Conservation (phyloP, 2,329 filamentous ascomycete species). For the Tolypocladium tropicale region DNA sequence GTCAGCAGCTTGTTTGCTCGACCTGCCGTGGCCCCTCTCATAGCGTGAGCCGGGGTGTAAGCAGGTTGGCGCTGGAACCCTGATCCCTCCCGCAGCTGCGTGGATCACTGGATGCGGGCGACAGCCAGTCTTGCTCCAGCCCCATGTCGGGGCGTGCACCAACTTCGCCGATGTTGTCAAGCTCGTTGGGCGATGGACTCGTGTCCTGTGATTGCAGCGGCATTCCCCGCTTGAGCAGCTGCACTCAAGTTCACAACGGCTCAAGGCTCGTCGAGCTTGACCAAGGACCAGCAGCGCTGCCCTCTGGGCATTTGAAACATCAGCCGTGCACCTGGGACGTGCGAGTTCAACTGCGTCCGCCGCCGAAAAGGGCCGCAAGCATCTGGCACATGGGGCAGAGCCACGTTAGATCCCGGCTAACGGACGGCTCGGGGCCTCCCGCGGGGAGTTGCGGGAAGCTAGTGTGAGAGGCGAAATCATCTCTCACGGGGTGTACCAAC, state of each 20-base stretch:
- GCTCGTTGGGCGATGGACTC: background rate
- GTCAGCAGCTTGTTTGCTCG: background rate
- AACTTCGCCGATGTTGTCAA: background rate
- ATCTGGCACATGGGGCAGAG: background rate
- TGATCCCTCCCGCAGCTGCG: slow-evolving; percentile 5
- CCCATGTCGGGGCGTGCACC: background rate
- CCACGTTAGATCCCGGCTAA: background rate
- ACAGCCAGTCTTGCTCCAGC: background rate
- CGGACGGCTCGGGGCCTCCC: background rate
- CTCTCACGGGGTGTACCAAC: background rate
- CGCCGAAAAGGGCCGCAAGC: background rate
- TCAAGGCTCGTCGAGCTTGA: background rate
- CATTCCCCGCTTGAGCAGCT: background rate
- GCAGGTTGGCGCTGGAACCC: background rate
- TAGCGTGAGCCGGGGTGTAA: background rate
- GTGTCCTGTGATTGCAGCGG: background rate
- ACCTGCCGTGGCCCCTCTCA: background rate
- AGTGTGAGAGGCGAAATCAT: background rate
- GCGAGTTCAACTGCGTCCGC: background rate
- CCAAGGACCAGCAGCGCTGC: background rate
- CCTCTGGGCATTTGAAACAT: background rate
- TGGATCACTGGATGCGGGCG: slow-evolving; percentile 2
- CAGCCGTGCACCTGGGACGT: background rate
- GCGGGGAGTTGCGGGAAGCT: background rate
- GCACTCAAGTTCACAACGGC: background rate